These are phyloP conservation scores for Psilocybe cubensis DNA, from an alignment of 768 basidiomycete species.

Conservation along the genomic window DNA sequence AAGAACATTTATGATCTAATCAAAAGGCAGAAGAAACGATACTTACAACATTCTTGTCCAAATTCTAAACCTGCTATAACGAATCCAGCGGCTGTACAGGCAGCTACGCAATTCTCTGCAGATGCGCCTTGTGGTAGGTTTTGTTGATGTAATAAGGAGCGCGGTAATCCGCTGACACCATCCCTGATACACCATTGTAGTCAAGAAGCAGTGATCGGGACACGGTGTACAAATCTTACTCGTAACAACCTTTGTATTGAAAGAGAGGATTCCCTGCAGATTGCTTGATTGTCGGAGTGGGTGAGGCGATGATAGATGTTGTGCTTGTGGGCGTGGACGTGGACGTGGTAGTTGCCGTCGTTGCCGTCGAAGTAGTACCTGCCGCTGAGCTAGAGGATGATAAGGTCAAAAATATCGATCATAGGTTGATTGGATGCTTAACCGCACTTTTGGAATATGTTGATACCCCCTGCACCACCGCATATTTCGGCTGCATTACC, in stretches of 20 bases:
- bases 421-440: not conserved
- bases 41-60: conserved; percentile 21
- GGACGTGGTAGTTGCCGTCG: not conserved
- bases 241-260: conserved; percentile 18
- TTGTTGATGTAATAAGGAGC: conserved; percentile 9
- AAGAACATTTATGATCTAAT: too few species aligned
- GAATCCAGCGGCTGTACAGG: conserved; percentile 15
- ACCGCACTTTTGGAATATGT: conserved; percentile 12
- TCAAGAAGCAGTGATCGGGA: too few species aligned
- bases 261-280: conserved; percentile 14
- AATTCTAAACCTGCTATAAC: conserved; percentile 21
- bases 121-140: conserved; percentile 9
- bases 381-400: not conserved
- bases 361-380: not conserved
- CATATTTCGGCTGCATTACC: conserved; percentile 3
- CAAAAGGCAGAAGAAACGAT: not conserved
- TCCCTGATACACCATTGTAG: conserved; percentile 4
- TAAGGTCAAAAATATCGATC: not conserved
- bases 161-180: conserved; percentile 13
- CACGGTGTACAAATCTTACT: conserved; percentile 9
- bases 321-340: not conserved
- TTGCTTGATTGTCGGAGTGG: conserved; percentile 11
- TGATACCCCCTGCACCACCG: conserved; percentile 8
- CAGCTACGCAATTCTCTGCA: conserved; percentile 18
- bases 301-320: not conserved